A percentile compares a stretch with the other conserved stretches of the same genome.
Conservation (phyloP, 176 grass and related monocot genomes). For the Paspalum notatum region DNA sequence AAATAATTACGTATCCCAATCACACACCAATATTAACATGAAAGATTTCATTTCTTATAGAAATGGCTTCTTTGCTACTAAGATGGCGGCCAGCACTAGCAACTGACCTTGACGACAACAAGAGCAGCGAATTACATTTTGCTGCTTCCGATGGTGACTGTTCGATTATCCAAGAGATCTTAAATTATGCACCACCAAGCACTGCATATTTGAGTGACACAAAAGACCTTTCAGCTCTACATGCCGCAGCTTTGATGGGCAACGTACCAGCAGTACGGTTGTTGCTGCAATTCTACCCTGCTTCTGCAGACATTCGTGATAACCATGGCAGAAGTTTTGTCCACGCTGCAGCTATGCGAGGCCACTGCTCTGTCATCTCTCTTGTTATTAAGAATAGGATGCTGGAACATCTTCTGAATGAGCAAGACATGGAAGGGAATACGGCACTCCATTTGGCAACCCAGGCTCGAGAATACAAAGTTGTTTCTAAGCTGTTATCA, state of each 20-base stretch:
- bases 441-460: conserved; percentile 49
- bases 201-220: conserved; percentile 33
- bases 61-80: conserved; percentile 47
- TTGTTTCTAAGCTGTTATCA: conserved; percentile 26
- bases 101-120: conserved; percentile 6
- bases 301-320: conserved; percentile 41
- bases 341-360: conserved; percentile 34
- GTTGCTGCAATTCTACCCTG: conserved; percentile 29
- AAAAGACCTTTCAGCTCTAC: conserved; percentile 39
- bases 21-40: not conserved
- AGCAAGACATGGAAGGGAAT: conserved; percentile 49
- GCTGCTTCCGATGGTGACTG: conserved; percentile 45
- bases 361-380: not conserved
- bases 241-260: conserved; percentile 39
- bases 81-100: conserved; percentile 38
- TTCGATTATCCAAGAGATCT: conserved; percentile 10
- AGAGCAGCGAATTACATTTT: conserved; percentile 43
- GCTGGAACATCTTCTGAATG: conserved; percentile 38
- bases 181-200: not conserved
- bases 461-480: not conserved
- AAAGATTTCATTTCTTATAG: not conserved
- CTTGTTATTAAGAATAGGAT: not conserved
- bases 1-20: too few species aligned
- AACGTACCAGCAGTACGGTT: conserved; percentile 13
- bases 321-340: conserved; percentile 47